Evolutionary conservation across 108 stramenopile genomes (phyloP), one percentile per base, ranked within the genome.

Genomic region (Nannochloropsis granulata): DNA sequence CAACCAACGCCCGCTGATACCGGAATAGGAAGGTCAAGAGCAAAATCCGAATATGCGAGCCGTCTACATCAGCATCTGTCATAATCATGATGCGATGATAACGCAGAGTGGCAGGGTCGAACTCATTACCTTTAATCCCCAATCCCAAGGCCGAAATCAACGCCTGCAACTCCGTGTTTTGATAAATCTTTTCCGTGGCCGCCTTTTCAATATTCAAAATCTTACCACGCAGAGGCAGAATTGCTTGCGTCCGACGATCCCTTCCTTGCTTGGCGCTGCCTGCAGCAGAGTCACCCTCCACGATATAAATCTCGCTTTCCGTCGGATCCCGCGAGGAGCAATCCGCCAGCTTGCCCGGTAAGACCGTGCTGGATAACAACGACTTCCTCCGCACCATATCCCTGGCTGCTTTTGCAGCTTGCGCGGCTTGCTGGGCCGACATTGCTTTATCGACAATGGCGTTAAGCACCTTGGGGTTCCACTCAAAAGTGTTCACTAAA

Each of bases 31-130:
- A 97, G 12, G 95, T 96, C 84, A 97, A 88, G 24, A 97, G 85
- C 43, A 97, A 90, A n/a, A 95, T 94, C 23, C 96, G 94, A 89
- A 97, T 97, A 87, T 97, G 96, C 13, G 95, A 93, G 16, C 96
- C 96, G 88, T 97, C 96, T 25, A 97, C 96, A 91, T 97, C 96
- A 13, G 96, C 96, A 91, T 97, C 96, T 9, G 96, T 97, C 96
- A 97, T 97, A 85, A 97, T 93, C 24, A 97, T 90, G 84, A 97
- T 94, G 81, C 93, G 89, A 86, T 92, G 92, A 80, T 92, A 91
- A 42, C 96, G 90, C 19, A 97, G 91, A 13, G 92, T 80, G 44
- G 84, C 85, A 23, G 87, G 83, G 45, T 97, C 86, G 83, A 97
- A 94, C 25, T 94, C 93, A 13, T 93, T 86, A 11, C 95, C 95